Percentiles rank a stretch among this genome's conserved stretches.
Evolutionary conservation across 1,284 basidiomycete genomes (phyloP).

Genomic region (Polyporus tsugae): DNA sequence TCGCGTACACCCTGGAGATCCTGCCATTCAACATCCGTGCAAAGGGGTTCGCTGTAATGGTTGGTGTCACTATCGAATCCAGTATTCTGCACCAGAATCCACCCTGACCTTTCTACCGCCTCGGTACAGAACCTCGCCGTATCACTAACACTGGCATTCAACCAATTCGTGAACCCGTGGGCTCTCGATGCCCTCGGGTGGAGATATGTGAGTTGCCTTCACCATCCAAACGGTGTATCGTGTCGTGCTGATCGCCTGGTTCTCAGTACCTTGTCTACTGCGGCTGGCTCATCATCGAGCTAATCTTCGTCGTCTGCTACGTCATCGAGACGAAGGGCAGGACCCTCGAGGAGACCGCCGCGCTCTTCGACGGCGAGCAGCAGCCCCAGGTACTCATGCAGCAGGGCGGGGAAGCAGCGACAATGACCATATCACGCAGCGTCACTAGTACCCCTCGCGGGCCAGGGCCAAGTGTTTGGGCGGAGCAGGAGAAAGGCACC

Average conservation of each 20-base stretch:
- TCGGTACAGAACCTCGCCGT: conserved; percentile 60
- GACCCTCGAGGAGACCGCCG: conserved; percentile 73
- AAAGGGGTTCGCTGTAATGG: conserved; percentile 74
- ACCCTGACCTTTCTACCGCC: conserved; percentile 2
- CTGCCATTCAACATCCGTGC: conserved; percentile 73
- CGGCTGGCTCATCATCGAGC: conserved; percentile 66
- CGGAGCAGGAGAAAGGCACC: conserved; percentile 33
- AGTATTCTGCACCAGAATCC: not conserved
- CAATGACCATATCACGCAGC: conserved; percentile 45
- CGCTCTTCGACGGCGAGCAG: conserved; percentile 67
- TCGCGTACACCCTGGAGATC: conserved; percentile 75
- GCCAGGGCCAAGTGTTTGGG: conserved; percentile 28
- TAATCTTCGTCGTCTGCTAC: conserved; percentile 62
- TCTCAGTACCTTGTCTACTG: conserved; percentile 64
- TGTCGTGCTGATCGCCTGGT: conserved; percentile 14
- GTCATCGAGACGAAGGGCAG: conserved; percentile 67
- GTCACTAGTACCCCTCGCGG: conserved; percentile 13
- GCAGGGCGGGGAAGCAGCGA: conserved; percentile 60
- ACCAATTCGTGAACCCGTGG: conserved; percentile 79
- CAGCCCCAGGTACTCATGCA: conserved; percentile 52
- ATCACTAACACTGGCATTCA: conserved; percentile 67
- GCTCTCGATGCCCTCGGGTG: conserved; percentile 71
- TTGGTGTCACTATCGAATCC: conserved; percentile 36
- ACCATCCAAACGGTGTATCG: conserved; percentile 12
- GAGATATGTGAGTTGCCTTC: conserved; percentile 57